phyloP scores from a whole-genome alignment of 805 yeast species.

The Helenozyma baotianmanensis region DNA sequence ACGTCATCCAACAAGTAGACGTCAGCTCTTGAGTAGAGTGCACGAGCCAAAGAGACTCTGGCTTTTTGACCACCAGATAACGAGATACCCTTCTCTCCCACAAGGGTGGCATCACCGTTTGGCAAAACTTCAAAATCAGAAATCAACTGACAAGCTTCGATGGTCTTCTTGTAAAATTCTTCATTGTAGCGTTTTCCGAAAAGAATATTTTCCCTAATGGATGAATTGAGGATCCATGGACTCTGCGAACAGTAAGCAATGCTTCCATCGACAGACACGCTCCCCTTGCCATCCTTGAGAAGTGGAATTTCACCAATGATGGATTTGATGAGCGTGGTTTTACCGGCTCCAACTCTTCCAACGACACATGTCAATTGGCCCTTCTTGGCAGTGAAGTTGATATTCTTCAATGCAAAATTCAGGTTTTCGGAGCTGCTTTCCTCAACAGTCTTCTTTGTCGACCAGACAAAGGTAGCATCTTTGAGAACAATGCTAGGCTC shows the following conservation, averaged over 20 bases:
- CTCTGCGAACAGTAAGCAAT: constrained; percentile 61
- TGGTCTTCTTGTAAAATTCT: constrained; percentile 36
- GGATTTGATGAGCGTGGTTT: constrained; percentile 53
- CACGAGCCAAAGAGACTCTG: constrained; percentile 61
- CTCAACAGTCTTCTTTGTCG: constrained; percentile 14
- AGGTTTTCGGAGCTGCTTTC: constrained; percentile 35
- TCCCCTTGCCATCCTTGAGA: constrained; percentile 4
- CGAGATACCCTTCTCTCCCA: constrained; percentile 60
- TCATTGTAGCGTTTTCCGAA: constrained; percentile 47
- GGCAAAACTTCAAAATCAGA: constrained; percentile 45
- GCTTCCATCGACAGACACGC: constrained; percentile 30
- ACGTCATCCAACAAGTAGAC: constrained; percentile 61
- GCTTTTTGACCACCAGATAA: constrained; percentile 64
- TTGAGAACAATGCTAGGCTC: constrained; percentile 34
- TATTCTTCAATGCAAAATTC: constrained; percentile 40
- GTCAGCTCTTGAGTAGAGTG: constrained; percentile 60
- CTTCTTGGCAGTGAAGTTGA: constrained; percentile 46
- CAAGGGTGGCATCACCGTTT: constrained; percentile 51
- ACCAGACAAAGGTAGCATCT: constrained; percentile 56
- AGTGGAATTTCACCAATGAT: constrained; percentile 47
- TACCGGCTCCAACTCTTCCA: constrained; percentile 68
- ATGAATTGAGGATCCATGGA: constrained; percentile 50
- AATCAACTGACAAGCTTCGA: constrained; percentile 47
- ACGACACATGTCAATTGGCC: constrained; percentile 57
- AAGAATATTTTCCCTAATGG: constrained; percentile 47